Evolutionary conservation across 495 filamentous ascomycete genomes (phyloP), one percentile per base, ranked within the genome.

Genomic region (Penicillium bialowiezense): DNA sequence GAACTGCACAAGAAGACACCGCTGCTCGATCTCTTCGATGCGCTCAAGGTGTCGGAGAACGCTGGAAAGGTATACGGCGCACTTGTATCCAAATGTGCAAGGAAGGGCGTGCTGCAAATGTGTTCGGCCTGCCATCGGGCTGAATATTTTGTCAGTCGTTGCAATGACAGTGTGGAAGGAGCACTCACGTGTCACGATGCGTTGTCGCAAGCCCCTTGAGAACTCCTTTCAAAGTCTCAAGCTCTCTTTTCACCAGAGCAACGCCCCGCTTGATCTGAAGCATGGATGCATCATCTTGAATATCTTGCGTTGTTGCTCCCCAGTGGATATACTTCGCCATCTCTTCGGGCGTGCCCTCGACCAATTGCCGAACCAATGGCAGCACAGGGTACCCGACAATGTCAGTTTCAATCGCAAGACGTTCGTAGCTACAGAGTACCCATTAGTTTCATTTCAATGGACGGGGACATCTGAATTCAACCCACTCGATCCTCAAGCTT

Each of bases 331-430:
- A 78, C 51, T 66, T 69, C 12, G 62, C 70, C 17, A 52, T 50
- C 1, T 57, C 49, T 0, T 60, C 54, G 8, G 35, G 19, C 1
- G 24, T 47, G 13, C 21, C 23, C 19, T 46, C 50, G 7, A 43
- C 40, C 5, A 76, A 50, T 50, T 76, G 74, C 36, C 55, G 52
- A 3, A 78, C 63, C 19, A 78, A 53, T 2, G 74, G 73, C 2
- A 78, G 60, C 33, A 78, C 67, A 13, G 74, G 74, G 40, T 76
- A 78, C 31, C 73, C 74, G 9, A 78, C 73, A 31, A 73, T 70
- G 44, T 75, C 73, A 6, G 74, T 78, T 41, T 78, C 69, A 5
- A 41, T 42, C 14, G 54, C 49, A 3, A 76, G 51, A 17, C 61
- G 35, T 8, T 26, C 23, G 8, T 26, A 26, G 23, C 23, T 26